A percentile compares a stretch with the other conserved stretches of the same genome.
phyloP scores from a whole-genome alignment of 176 grass and related monocot species.

The Metroxylon sagu region DNA sequence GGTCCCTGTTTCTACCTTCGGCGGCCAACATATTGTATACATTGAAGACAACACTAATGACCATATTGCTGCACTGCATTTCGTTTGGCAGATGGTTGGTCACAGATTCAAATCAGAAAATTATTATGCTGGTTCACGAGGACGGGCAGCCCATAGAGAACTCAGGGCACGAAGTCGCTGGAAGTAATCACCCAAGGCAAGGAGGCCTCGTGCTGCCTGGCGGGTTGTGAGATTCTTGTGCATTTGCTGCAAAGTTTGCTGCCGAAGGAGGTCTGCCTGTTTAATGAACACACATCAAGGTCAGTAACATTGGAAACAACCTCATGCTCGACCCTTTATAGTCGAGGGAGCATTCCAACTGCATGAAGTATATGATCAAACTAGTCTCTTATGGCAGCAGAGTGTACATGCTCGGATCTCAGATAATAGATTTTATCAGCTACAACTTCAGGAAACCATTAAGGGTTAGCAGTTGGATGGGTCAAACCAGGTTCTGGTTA shows the following conservation, averaged over 20 bases:
- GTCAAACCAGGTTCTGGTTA: too few species aligned
- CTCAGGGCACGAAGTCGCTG: constrained; percentile 74
- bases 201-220: constrained; percentile 68
- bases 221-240: constrained; percentile 61
- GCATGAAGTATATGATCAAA: too few species aligned
- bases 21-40: not conserved
- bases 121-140: constrained; percentile 43
- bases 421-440: too few species aligned
- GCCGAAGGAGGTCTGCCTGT: constrained; percentile 82
- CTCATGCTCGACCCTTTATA: too few species aligned
- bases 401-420: too few species aligned
- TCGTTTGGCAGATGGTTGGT: not conserved
- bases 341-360: too few species aligned
- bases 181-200: constrained; percentile 80
- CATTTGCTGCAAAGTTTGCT: constrained; percentile 57
- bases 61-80: not conserved
- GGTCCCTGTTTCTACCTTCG: not conserved
- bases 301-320: not conserved
- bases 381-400: too few species aligned
- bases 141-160: constrained; percentile 56
- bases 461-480: too few species aligned
- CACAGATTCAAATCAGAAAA: not conserved
- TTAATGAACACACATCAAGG: not conserved
- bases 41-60: too few species aligned
- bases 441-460: too few species aligned